Conservation (phyloP, 2,329 filamentous ascomycete species). For the Aplosporella prunicola region DNA sequence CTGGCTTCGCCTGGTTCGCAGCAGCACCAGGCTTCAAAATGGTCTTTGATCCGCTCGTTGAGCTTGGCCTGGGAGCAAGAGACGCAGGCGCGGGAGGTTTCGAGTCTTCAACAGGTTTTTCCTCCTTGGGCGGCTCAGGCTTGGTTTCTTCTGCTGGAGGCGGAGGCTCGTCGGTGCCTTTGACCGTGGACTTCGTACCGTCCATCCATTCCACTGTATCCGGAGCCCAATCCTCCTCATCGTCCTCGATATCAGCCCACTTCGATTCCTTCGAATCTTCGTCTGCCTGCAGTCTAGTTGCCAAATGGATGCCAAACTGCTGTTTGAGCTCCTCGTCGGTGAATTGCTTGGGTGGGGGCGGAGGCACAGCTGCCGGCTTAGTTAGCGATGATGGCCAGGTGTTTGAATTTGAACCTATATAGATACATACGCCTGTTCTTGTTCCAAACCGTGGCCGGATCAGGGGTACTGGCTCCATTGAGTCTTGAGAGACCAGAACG, state of each 20-base stretch:
- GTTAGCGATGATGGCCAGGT: neutral
- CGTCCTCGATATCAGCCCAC: conserved; percentile 85
- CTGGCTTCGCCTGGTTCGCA: conserved; percentile 33
- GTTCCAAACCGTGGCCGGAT: conserved; percentile 74
- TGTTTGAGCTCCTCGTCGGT: conserved; percentile 78
- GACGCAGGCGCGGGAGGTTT: conserved; percentile 16
- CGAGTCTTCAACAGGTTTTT: conserved; percentile 30
- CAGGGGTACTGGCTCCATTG: conserved; percentile 52
- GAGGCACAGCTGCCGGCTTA: conserved; percentile 44
- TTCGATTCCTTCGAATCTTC: conserved; percentile 65
- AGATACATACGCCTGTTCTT: conserved; percentile 65
- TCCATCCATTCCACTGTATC: conserved; percentile 83
- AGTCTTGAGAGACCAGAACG: conserved; percentile 46
- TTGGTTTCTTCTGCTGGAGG: conserved; percentile 22
- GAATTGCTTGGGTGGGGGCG: conserved; percentile 67
- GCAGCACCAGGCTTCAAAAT: conserved; percentile 40
- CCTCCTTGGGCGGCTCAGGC: conserved; percentile 14
- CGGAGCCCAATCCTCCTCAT: conserved; percentile 79
- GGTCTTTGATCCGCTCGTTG: conserved; percentile 34
- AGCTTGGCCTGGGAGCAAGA: conserved; percentile 26
- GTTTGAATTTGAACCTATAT: neutral
- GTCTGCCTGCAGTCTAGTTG: conserved; percentile 66
- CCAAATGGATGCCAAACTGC: conserved; percentile 79
- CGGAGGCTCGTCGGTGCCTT: conserved; percentile 41
- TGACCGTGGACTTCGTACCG: conserved; percentile 70